Conservation (phyloP, 305 asterid species). For the Fraxinus sp. region DNA sequence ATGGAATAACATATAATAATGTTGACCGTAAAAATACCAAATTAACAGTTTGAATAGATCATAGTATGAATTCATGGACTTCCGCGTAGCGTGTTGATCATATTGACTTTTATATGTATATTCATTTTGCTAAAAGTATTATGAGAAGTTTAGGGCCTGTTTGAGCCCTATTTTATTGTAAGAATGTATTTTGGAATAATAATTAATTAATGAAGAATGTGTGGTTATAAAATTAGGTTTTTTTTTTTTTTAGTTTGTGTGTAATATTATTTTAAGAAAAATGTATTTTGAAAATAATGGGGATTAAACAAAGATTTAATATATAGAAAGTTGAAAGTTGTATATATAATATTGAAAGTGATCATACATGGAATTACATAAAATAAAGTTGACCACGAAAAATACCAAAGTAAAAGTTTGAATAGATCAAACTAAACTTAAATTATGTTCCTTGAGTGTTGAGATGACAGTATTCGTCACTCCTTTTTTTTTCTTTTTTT, state of each 20-base stretch:
- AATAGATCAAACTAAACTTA: neutral
- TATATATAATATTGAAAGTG: neutral
- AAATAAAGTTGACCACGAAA: neutral
- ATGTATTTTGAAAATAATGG: no score
- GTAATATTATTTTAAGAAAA: no score
- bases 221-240: no score
- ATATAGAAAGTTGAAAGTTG: no score
- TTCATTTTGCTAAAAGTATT: neutral
- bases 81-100: neutral
- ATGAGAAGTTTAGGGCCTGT: neutral
- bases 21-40: neutral
- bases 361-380: neutral
- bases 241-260: no score
- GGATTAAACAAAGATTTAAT: no score
- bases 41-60: neutral
- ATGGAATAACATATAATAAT: neutral
- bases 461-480: neutral
- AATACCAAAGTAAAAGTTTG: neutral
- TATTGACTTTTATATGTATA: no score
- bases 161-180: no score
- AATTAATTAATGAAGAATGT: no score
- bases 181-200: no score
- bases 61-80: neutral
- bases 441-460: neutral
- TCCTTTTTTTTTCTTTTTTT: no score